These are phyloP conservation scores for Nannochloropsis gaditana DNA, from an alignment of 108 stramenopile species.

Conservation along the genomic window DNA sequence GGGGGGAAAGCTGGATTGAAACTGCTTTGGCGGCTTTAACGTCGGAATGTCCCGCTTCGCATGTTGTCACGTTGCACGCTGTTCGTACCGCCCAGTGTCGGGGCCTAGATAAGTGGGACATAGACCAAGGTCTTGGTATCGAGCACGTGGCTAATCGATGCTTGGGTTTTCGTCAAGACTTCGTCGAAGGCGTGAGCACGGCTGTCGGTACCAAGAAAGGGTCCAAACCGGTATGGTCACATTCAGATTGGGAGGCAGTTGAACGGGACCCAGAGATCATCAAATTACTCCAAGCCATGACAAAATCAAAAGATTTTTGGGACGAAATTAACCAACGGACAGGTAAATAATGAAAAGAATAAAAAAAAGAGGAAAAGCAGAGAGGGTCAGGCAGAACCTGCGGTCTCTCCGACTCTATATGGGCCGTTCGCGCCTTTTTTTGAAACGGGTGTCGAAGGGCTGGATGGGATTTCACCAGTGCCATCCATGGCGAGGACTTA, in stretches of 20 bases:
- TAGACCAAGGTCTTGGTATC: neutral
- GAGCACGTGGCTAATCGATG: slow-evolving; percentile 17
- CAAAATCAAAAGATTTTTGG: neutral
- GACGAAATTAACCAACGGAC: neutral
- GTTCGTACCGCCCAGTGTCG: slow-evolving; percentile 9
- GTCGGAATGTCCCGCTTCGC: slow-evolving; percentile 2
- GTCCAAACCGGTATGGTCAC: neutral
- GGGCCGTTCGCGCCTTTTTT: too few relatives aligned
- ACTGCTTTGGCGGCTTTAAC: neutral
- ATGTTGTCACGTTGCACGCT: neutral
- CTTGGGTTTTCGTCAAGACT: slow-evolving; percentile 3
- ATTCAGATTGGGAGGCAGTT: neutral
- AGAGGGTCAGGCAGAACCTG: neutral
- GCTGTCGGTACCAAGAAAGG: neutral
- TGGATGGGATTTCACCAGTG: too few relatives aligned
- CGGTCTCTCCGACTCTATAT: too few relatives aligned
- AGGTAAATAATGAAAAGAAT: neutral
- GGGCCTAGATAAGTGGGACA: neutral
- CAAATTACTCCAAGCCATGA: neutral
- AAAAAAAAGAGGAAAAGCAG: neutral
- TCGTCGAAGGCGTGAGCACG: neutral
- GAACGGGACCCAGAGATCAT: neutral
- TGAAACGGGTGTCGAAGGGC: too few relatives aligned
- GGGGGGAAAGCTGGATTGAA: neutral
- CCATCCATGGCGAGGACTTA: too few relatives aligned